A percentile compares a stretch with the other conserved stretches of the same genome.
Conservation (phyloP, 2,329 filamentous ascomycete genomes). For the Cadophora sp. region DNA sequence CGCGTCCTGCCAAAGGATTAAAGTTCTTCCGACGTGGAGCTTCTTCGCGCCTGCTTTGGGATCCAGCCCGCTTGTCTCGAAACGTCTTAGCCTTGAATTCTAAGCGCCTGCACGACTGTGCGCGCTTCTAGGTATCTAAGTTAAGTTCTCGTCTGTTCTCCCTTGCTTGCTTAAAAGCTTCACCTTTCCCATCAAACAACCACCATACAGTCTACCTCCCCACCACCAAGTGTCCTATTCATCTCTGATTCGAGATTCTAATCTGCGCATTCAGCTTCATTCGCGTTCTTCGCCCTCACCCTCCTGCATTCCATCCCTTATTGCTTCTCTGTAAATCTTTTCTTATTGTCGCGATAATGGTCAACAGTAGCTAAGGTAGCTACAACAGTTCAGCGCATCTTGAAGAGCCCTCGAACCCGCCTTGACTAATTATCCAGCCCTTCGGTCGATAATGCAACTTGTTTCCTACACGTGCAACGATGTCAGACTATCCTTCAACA, state of each 20-base stretch:
- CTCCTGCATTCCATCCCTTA: slow-evolving; percentile 5
- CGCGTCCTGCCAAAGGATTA: no score
- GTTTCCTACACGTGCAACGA: slow-evolving; percentile 38
- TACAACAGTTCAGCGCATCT: slow-evolving; percentile 31
- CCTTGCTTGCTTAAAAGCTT: slow-evolving; percentile 13
- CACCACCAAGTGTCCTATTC: slow-evolving; percentile 17
- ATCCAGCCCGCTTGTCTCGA: neutral
- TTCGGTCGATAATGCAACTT: slow-evolving; percentile 33
- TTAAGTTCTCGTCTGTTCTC: neutral
- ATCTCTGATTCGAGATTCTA: slow-evolving; percentile 27
- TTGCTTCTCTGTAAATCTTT: slow-evolving; percentile 29
- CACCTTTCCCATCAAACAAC: slow-evolving; percentile 6
- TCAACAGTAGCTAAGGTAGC: slow-evolving; percentile 26
- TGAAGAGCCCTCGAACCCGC: slow-evolving; percentile 26
- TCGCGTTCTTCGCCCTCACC: slow-evolving; percentile 16
- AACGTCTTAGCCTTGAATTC: neutral
- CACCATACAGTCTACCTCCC: slow-evolving; percentile 14
- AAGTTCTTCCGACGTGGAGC: no score
- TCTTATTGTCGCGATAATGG: slow-evolving; percentile 37
- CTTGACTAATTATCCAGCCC: slow-evolving; percentile 32
- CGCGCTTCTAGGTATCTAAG: neutral
- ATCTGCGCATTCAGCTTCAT: slow-evolving; percentile 17
- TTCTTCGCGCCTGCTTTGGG: slow-evolving; percentile 2
- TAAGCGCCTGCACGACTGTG: neutral
- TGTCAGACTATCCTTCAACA: slow-evolving; percentile 56